Evolutionary conservation across 352 stramenopile genomes (phyloP).

Genomic region (Globisporangium middletonii): DNA sequence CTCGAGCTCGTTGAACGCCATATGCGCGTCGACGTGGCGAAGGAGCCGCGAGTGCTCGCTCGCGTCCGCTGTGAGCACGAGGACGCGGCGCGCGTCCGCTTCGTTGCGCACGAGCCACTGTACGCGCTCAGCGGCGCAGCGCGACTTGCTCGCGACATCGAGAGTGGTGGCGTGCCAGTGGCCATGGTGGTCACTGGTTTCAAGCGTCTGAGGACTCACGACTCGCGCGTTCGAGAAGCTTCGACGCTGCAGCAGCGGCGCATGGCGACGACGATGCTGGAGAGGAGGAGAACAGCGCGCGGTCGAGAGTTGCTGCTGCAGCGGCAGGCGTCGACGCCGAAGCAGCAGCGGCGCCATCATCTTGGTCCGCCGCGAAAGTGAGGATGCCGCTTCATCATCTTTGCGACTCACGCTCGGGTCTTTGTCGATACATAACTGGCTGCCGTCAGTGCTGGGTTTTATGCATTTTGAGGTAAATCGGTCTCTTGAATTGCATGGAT

Average conservation of each 20-base stretch:
- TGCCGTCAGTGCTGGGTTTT: no score
- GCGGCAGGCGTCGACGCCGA: no score
- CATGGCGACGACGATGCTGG: no score
- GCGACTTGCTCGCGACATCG: constrained; percentile 16
- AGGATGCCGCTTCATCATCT: no score
- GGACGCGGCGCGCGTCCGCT: constrained; percentile 21
- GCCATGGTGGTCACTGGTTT: constrained; percentile 9
- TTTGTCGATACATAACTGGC: no score
- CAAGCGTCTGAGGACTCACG: neutral
- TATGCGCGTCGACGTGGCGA: constrained; percentile 17
- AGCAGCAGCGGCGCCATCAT: neutral
- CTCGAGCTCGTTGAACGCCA: constrained; percentile 60
- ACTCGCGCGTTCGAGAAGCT: neutral
- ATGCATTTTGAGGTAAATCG: no score
- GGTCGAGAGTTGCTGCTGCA: no score
- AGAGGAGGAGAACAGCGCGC: neutral
- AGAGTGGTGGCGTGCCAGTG: constrained; percentile 28
- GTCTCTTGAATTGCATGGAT: no score
- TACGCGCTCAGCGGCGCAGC: constrained; percentile 22
- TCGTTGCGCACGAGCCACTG: constrained; percentile 21
- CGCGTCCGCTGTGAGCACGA: constrained; percentile 27
- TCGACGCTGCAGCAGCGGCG: neutral
- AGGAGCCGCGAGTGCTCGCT: constrained; percentile 20
- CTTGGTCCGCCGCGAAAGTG: no score
- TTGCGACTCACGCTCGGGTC: no score